Conservation (phyloP, 192 early-diverging fungal genomes). For the Mortierella alpina region DNA sequence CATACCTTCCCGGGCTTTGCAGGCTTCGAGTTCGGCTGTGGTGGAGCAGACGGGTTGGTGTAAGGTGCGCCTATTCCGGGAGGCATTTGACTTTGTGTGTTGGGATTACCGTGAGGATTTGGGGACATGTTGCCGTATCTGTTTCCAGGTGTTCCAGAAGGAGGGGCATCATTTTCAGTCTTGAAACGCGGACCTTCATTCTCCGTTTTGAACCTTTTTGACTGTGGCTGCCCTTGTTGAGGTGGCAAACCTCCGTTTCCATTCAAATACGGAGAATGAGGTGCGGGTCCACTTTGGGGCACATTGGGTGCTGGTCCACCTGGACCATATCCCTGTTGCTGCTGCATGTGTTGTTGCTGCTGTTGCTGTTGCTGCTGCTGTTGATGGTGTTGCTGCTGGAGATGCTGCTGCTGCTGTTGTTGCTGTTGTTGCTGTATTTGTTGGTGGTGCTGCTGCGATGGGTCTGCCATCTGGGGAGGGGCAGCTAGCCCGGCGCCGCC, state of each 20-base stretch:
- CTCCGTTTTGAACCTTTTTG: constrained; percentile 50
- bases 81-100: constrained; percentile 54
- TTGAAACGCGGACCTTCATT: constrained; percentile 42
- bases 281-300: constrained; percentile 36
- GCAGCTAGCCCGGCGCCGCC: constrained; percentile 60
- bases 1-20: constrained; percentile 33
- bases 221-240: constrained; percentile 53
- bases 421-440: constrained; percentile 17
- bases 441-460: constrained; percentile 47
- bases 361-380: constrained; percentile 43
- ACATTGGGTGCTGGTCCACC: constrained; percentile 48
- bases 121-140: constrained; percentile 54
- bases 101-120: constrained; percentile 58
- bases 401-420: constrained; percentile 25
- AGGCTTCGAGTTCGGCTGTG: constrained; percentile 17
- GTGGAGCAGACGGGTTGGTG: constrained; percentile 30
- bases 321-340: constrained; percentile 29
- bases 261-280: constrained; percentile 58
- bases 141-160: constrained; percentile 38
- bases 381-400: constrained; percentile 10
- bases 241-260: constrained; percentile 40
- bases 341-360: constrained; percentile 33
- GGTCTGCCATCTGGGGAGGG: constrained; percentile 64
- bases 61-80: constrained; percentile 53
- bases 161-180: constrained; percentile 40